These are phyloP conservation scores for Sporothrix luriei DNA, from an alignment of 2,329 filamentous ascomycete species.

Conservation along the genomic window DNA sequence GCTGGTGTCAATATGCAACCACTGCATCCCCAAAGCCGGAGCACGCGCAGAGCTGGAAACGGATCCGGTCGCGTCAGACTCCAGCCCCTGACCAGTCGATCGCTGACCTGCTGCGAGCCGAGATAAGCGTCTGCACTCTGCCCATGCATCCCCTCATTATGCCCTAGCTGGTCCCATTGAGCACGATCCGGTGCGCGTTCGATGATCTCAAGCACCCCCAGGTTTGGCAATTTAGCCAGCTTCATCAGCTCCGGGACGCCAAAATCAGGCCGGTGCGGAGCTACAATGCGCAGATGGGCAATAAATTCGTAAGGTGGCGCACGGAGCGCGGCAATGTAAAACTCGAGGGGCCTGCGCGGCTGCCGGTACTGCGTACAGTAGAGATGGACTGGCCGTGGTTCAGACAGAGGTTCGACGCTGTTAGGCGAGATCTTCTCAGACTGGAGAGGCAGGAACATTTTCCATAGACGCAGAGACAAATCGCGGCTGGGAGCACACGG, in stretches of 20 bases:
- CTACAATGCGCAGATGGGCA: constrained; percentile 38
- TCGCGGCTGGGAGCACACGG: not conserved
- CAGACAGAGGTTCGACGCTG: not conserved
- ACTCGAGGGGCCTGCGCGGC: not conserved
- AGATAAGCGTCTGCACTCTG: not conserved
- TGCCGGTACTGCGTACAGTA: constrained; percentile 18
- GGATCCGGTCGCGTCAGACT: constrained; percentile 44
- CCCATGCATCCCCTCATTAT: not conserved
- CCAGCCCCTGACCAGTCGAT: constrained; percentile 54
- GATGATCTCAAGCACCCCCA: constrained; percentile 53
- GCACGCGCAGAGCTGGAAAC: constrained; percentile 52
- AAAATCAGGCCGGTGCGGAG: constrained; percentile 31
- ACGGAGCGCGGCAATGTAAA: constrained; percentile 27
- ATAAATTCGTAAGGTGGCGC: constrained; percentile 39
- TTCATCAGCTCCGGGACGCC: constrained; percentile 46
- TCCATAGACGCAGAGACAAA: constrained; percentile 29
- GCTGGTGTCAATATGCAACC: constrained; percentile 42
- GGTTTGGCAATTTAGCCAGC: constrained; percentile 50
- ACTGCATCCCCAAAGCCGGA: constrained; percentile 44
- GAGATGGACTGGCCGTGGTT: not conserved
- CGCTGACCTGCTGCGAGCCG: constrained; percentile 42
- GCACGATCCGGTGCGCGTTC: constrained; percentile 40
- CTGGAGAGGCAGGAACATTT: constrained; percentile 16
- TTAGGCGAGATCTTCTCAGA: not conserved
- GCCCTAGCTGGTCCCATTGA: not conserved